Evolutionary conservation across 2,329 filamentous ascomycete genomes (phyloP).

Genomic region (Gnomoniopsis sp.): DNA sequence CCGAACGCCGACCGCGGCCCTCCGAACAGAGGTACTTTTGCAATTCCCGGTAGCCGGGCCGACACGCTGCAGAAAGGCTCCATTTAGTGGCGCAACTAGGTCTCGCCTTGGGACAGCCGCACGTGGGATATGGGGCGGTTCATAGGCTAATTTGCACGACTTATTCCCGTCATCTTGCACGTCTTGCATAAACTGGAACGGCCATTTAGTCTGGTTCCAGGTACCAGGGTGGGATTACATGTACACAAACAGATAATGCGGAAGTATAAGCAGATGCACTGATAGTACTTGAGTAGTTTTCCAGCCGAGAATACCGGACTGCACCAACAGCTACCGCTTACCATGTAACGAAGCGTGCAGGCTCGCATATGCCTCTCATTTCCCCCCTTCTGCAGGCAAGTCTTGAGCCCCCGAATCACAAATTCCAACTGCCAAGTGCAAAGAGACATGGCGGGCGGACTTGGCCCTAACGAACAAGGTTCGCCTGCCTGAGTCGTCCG

Average conservation of each 20-base stretch:
- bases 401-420: no score
- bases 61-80: background rate
- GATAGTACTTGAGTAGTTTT: no score
- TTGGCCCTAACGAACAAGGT: background rate
- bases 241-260: no score
- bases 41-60: background rate
- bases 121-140: background rate
- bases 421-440: background rate
- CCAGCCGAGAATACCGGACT: no score
- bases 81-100: background rate
- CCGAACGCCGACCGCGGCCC: background rate
- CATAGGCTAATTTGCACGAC: background rate
- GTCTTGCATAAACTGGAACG: no score
- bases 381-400: no score
- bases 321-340: no score
- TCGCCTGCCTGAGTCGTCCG: background rate
- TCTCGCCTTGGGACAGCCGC: background rate
- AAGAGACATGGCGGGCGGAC: background rate
- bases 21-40: background rate
- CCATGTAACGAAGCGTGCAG: no score
- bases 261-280: no score
- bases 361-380: no score
- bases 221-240: no score
- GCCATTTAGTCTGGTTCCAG: no score
- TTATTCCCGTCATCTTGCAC: background rate